Base-by-base conservation (phyloP, 805 yeast genomes). In the Candida pseudoglaebosa region DNA sequence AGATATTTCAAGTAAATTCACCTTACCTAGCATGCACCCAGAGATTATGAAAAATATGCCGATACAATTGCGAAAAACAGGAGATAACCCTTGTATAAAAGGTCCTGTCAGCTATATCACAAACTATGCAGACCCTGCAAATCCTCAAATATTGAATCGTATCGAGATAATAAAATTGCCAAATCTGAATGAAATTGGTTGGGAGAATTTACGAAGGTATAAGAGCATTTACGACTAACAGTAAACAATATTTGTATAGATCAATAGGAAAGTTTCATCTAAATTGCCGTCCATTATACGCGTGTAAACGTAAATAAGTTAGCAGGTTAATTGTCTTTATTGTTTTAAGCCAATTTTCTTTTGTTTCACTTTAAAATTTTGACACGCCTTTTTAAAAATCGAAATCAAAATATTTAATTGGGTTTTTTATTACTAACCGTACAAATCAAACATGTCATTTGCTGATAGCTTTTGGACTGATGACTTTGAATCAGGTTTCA, bases 401-500 rank as follows among this genome's bases (percentile, higher is more conserved):
- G 9, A 21, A n/a, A n/a, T n/a, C n/a, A n/a, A n/a, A n/a, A n/a
- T n/a, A n/a, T n/a, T n/a, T n/a, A n/a, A n/a, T n/a, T n/a, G n/a
- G n/a, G n/a, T n/a, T n/a, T n/a, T n/a, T n/a, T n/a, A n/a, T n/a
- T n/a, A n/a, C n/a, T n/a, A n/a, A n/a, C n/a, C n/a, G n/a, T n/a
- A n/a, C n/a, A n/a, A n/a, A n/a, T n/a, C n/a, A n/a, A n/a, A n/a
- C 29, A 68, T 68, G 73, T 76, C 86, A 15, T 83, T 84, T 62
- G 78, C 86, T 4, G 87, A 82, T 48, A 77, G 80, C 49, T 84
- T 84, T 61, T 84, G 95, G 95, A 71, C 88, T 5, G 67, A 67
- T 20, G 90, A 83, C 53, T 78, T 80, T 52, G 62, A 69, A 10
- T 61, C 72, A 59, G 81, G 85, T 26, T 59, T 75, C 34, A 64